phyloP scores from a whole-genome alignment of 306 rosid genomes.

The Ochetophila trinervis region DNA sequence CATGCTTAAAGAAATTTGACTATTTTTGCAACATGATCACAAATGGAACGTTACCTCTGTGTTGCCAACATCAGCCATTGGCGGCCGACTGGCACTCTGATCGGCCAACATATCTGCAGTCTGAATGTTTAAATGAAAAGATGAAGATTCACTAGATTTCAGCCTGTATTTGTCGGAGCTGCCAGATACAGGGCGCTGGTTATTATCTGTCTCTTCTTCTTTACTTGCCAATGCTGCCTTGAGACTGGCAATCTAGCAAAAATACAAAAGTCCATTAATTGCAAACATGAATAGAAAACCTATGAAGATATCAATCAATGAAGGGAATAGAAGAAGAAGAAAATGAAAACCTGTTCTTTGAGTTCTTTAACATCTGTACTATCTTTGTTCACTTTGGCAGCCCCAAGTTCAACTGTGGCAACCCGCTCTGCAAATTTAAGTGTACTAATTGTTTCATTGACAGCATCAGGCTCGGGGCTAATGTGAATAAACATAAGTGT shows the following conservation, averaged over 20 bases:
- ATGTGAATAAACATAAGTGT: constrained; percentile 96
- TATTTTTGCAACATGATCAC: neutral
- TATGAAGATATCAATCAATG: neutral
- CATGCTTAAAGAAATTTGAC: neutral
- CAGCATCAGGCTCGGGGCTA: constrained; percentile 79
- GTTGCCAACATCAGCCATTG: constrained; percentile 56
- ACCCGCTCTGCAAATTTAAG: constrained; percentile 95
- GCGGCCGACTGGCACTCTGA: constrained; percentile 42
- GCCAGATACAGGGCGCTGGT: constrained; percentile 40
- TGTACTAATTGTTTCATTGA: constrained; percentile 85
- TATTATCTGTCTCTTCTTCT: constrained; percentile 49
- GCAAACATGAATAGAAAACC: neutral
- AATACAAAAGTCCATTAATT: constrained; percentile 12
- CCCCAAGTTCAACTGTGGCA: constrained; percentile 92
- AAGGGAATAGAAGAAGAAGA: neutral
- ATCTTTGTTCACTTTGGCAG: constrained; percentile 90
- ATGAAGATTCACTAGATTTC: constrained; percentile 50
- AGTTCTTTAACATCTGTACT: constrained; percentile 78
- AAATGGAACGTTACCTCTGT: constrained; percentile 40
- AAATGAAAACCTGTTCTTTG: constrained; percentile 68
- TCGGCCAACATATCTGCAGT: constrained; percentile 38
- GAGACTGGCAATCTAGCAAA: constrained; percentile 66
- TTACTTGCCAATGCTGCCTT: constrained; percentile 75
- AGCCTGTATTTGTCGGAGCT: constrained; percentile 56
- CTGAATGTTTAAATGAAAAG: constrained; percentile 43